These are phyloP conservation scores for Silybum marianum DNA, from an alignment of 129 eudicot genomes.

Conservation along the genomic window DNA sequence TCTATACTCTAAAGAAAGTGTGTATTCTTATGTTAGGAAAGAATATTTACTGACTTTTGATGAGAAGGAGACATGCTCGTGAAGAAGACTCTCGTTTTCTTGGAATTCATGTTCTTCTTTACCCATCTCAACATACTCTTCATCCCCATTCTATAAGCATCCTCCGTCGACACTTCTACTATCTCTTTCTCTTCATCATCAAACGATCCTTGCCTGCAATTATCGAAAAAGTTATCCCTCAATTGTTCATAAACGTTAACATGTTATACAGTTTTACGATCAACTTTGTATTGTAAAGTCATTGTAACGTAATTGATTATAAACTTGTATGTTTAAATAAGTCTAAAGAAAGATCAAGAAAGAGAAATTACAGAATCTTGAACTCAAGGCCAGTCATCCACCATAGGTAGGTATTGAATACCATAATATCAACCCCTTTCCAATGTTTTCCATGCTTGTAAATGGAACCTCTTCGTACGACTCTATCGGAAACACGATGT, in stretches of 20 bases:
- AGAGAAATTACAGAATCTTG: constrained; percentile 65
- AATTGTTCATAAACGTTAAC: not conserved
- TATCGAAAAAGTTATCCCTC: not conserved
- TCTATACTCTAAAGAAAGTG: not conserved
- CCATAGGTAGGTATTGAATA: constrained; percentile 97
- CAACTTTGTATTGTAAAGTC: not conserved
- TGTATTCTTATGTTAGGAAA: not conserved
- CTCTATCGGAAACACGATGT: constrained; percentile 76
- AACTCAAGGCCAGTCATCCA: constrained; percentile 92
- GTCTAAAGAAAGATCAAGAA: not conserved
- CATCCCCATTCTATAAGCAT: constrained; percentile 84
- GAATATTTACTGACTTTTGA: constrained; percentile 54
- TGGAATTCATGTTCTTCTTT: constrained; percentile 75
- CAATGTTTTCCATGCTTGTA: constrained; percentile 81
- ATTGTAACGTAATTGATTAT: not conserved
- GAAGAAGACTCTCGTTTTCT: constrained; percentile 82
- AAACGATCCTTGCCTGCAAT: constrained; percentile 76
- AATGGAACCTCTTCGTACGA: constrained; percentile 85
- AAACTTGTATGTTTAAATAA: not conserved
- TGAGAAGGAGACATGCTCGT: constrained; percentile 99
- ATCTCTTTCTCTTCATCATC: constrained; percentile 73
- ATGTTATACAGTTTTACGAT: not conserved
- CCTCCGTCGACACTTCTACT: constrained; percentile 69
- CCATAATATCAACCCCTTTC: constrained; percentile 95
- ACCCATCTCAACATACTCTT: constrained; percentile 97